Conservation (phyloP, 441 rosid species). For the Biscutella laevigata region DNA sequence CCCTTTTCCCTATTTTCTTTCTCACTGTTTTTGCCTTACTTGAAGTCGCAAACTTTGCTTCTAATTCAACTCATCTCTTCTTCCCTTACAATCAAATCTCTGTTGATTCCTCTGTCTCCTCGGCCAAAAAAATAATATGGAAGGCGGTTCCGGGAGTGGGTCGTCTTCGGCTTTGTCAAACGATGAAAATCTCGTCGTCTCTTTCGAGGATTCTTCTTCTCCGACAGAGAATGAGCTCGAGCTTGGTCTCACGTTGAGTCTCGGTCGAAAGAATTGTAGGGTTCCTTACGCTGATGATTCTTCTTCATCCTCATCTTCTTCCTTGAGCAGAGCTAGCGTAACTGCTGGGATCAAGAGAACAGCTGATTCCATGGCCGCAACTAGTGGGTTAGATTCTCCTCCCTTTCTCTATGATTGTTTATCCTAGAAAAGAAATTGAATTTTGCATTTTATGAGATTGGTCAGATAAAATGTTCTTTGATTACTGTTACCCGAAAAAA, state of each 20-base stretch:
- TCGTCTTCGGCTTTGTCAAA: conserved; percentile 53
- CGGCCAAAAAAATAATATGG: too few relatives aligned
- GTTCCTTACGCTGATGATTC: conserved; percentile 52
- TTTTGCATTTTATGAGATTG: not conserved
- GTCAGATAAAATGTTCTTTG: conserved; percentile 7
- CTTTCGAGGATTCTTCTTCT: conserved; percentile 71
- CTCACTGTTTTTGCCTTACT: conserved; percentile 28
- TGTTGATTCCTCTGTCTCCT: too few relatives aligned
- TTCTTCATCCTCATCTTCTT: conserved; percentile 38
- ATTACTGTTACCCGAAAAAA: not conserved
- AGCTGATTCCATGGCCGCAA: conserved; percentile 53
- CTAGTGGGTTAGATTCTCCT: conserved; percentile 41
- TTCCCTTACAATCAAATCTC: conserved; percentile 1
- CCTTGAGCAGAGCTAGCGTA: conserved; percentile 45
- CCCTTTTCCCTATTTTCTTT: conserved; percentile 6
- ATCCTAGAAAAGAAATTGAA: not conserved
- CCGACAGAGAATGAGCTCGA: conserved; percentile 54
- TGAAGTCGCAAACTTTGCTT: conserved; percentile 31
- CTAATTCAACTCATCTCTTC: conserved; percentile 26
- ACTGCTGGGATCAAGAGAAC: conserved; percentile 53
- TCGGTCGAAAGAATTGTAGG: conserved; percentile 39
- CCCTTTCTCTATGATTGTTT: not conserved
- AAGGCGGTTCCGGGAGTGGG: conserved; percentile 29
- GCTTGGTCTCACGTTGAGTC: conserved; percentile 57
- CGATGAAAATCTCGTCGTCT: conserved; percentile 46